Percentiles rank a stretch among this genome's conserved stretches.
These are phyloP conservation scores for Aspergillus neotritici DNA, from an alignment of 2,329 filamentous ascomycete species.

Conservation along the genomic window DNA sequence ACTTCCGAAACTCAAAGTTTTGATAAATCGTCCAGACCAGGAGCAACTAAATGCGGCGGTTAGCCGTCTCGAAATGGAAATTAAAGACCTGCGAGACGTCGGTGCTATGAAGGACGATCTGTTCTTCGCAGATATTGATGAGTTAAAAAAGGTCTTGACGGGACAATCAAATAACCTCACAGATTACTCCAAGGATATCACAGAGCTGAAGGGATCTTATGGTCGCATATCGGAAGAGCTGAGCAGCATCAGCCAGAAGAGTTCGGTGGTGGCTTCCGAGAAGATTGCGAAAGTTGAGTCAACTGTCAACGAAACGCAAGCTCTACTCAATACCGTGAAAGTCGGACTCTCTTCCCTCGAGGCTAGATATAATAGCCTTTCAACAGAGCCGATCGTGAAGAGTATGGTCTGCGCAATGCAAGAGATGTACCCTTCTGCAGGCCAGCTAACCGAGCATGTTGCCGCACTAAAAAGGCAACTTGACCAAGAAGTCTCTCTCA, in stretches of 20 bases:
- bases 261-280: neutral
- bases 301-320: conserved; percentile 4
- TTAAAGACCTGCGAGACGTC: too few relatives aligned
- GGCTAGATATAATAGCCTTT: conserved; percentile 47
- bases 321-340: conserved; percentile 12
- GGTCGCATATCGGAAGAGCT: neutral
- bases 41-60: too few relatives aligned
- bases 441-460: conserved; percentile 18
- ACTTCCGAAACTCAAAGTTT: too few relatives aligned
- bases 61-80: too few relatives aligned
- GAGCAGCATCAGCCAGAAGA: neutral
- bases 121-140: conserved; percentile 15
- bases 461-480: conserved; percentile 12
- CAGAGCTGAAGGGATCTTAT: neutral
- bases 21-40: too few relatives aligned
- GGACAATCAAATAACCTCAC: neutral
- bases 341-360: conserved; percentile 39
- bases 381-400: conserved; percentile 32
- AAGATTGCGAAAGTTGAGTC: conserved; percentile 3
- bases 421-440: conserved; percentile 32
- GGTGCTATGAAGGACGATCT: conserved; percentile 12
- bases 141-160: conserved; percentile 9
- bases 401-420: conserved; percentile 31
- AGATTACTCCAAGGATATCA: too few relatives aligned
- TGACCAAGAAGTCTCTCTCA: conserved; percentile 4